Conservation (phyloP, 441 rosid genomes). For the Geranium incanum region DNA sequence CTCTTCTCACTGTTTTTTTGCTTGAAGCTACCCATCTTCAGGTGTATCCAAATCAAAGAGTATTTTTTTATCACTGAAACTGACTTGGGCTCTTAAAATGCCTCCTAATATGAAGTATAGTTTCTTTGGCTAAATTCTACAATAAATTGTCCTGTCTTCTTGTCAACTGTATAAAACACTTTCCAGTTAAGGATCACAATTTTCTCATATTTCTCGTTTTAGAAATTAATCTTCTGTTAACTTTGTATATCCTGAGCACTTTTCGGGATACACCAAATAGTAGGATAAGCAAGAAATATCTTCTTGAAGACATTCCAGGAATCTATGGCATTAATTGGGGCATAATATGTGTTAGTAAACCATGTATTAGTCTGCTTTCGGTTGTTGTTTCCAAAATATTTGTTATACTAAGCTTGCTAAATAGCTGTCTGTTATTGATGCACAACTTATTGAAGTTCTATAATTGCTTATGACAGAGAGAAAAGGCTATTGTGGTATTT, state of each 20-base stretch:
- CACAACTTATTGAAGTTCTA: conserved; percentile 13
- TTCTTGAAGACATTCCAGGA: not conserved
- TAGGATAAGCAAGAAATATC: not conserved
- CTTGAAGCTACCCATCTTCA: too few relatives aligned
- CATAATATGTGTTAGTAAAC: not conserved
- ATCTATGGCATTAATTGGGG: not conserved
- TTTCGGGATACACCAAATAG: not conserved
- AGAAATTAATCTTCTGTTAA: not conserved
- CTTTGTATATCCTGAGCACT: not conserved
- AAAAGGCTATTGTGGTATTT: conserved; percentile 69
- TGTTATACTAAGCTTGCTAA: not conserved
- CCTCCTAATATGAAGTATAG: not conserved
- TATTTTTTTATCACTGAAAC: too few relatives aligned
- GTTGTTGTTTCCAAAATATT: not conserved
- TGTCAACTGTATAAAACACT: not conserved
- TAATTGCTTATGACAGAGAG: conserved; percentile 46
- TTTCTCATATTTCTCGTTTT: not conserved
- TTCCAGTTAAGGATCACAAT: not conserved
- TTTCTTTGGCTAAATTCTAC: too few relatives aligned
- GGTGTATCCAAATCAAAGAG: too few relatives aligned
- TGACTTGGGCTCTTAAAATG: not conserved
- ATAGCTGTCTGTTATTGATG: not conserved
- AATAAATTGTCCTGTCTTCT: too few relatives aligned
- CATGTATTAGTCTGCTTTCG: not conserved
- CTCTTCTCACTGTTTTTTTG: too few relatives aligned